These are phyloP conservation scores for Penicillium rolfsii DNA, from an alignment of 2,329 filamentous ascomycete genomes.

Conservation along the genomic window DNA sequence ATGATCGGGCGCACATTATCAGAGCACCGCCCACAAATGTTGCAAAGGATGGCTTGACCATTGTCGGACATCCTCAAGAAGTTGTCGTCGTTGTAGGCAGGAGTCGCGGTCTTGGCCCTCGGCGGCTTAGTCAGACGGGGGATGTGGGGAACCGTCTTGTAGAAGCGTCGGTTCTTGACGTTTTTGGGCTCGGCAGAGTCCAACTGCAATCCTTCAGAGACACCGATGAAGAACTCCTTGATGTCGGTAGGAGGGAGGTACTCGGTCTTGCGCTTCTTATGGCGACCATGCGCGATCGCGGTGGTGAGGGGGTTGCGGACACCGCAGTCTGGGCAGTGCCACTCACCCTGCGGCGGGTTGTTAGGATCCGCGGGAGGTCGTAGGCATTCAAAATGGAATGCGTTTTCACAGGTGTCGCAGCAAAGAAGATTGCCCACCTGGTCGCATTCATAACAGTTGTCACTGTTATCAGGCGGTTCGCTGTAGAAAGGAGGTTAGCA, in stretches of 20 bases:
- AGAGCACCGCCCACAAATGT: conserved; percentile 70
- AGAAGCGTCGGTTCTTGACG: conserved; percentile 21
- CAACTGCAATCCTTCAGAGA: conserved; percentile 79
- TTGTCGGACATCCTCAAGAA: conserved; percentile 65
- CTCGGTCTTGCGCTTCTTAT: conserved; percentile 66
- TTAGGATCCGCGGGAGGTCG: conserved; percentile 74
- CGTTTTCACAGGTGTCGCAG: conserved; percentile 88
- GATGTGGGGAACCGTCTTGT: conserved; percentile 28
- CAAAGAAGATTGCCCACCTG: conserved; percentile 84
- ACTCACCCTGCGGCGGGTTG: conserved; percentile 69
- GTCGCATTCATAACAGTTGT: conserved; percentile 84
- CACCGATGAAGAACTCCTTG: conserved; percentile 77
- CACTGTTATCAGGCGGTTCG: conserved; percentile 70
- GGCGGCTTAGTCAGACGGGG: conserved; percentile 32
- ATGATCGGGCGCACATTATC: conserved; percentile 72
- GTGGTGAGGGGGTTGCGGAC: conserved; percentile 63
- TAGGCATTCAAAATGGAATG: conserved; percentile 88
- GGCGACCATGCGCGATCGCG: conserved; percentile 67
- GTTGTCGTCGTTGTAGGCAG: conserved; percentile 35
- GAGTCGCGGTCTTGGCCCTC: conserved; percentile 15
- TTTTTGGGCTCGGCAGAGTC: conserved; percentile 46
- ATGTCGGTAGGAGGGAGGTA: conserved; percentile 73
- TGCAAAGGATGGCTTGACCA: conserved; percentile 76
- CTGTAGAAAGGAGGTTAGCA: conserved; percentile 13
- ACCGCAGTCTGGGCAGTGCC: conserved; percentile 73